phyloP scores from a whole-genome alignment of 257 asterid species.

The Echites panduratus region DNA sequence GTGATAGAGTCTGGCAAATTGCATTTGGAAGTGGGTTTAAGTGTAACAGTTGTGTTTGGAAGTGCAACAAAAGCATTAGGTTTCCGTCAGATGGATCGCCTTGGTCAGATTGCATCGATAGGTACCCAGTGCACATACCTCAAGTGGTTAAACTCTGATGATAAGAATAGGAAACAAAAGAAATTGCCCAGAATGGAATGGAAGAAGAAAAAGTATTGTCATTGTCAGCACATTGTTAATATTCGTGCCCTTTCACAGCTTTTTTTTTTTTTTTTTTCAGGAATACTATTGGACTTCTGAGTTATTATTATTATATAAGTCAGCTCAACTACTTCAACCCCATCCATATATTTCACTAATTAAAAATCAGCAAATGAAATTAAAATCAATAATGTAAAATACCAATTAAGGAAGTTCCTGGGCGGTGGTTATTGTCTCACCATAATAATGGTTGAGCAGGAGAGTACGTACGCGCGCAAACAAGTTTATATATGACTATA shows the following conservation, averaged over 20 bases:
- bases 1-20: constrained; percentile 53
- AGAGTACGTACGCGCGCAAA: too few relatives aligned
- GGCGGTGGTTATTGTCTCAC: too few relatives aligned
- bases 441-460: too few relatives aligned
- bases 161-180: not conserved
- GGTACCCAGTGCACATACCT: constrained; percentile 74
- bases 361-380: too few relatives aligned
- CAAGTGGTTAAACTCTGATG: constrained; percentile 68
- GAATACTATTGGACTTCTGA: not conserved
- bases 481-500: too few relatives aligned
- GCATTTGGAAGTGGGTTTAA: constrained; percentile 58
- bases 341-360: too few relatives aligned
- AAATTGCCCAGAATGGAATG: not conserved
- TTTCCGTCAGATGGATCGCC: constrained; percentile 51
- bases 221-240: not conserved
- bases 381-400: too few relatives aligned
- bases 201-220: not conserved
- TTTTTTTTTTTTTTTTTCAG: not conserved
- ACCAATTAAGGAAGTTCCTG: too few relatives aligned
- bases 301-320: not conserved
- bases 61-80: constrained; percentile 42
- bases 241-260: not conserved
- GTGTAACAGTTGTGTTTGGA: constrained; percentile 63
- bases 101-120: constrained; percentile 68
- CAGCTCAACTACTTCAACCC: too few relatives aligned